These are phyloP conservation scores for Curvularia eragrostidis DNA, from an alignment of 2,329 filamentous ascomycete genomes.

Conservation along the genomic window DNA sequence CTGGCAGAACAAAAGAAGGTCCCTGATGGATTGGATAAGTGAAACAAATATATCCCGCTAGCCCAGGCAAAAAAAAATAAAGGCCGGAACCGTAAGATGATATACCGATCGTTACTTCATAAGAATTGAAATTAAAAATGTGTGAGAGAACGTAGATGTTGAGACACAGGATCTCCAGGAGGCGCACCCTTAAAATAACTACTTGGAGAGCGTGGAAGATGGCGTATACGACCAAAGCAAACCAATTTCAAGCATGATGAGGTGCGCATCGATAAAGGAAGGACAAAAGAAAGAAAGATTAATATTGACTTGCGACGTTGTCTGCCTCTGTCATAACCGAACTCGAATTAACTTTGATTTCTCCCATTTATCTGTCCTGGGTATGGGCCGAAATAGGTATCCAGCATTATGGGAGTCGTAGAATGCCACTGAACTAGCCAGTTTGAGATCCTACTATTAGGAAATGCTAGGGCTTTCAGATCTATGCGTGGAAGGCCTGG, in stretches of 20 bases:
- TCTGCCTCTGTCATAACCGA: slow-evolving; percentile 47
- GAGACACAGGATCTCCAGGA: slow-evolving; percentile 4
- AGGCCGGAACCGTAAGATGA: slow-evolving; percentile 31
- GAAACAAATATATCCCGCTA: slow-evolving; percentile 25
- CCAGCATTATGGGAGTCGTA: slow-evolving; percentile 31
- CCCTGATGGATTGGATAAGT: slow-evolving; percentile 19
- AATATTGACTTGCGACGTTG: slow-evolving; percentile 46
- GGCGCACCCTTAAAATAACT: slow-evolving; percentile 1
- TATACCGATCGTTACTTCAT: slow-evolving; percentile 47
- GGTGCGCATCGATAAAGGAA: slow-evolving; percentile 36
- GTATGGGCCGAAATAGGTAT: slow-evolving; percentile 42
- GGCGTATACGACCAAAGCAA: slow-evolving; percentile 19
- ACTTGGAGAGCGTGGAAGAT: slow-evolving; percentile 18
- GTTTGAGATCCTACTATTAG: background rate
- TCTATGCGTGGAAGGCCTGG: slow-evolving; percentile 44
- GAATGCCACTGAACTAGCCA: slow-evolving; percentile 17
- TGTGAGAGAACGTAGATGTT: slow-evolving; percentile 9
- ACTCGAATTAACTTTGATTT: slow-evolving; percentile 32
- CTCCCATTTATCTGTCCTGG: slow-evolving; percentile 31
- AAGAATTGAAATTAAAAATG: slow-evolving; percentile 26
- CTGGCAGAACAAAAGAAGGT: background rate
- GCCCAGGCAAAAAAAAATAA: slow-evolving; percentile 15
- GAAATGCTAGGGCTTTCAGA: background rate
- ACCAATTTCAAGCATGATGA: slow-evolving; percentile 28
- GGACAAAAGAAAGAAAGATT: slow-evolving; percentile 42